Evolutionary conservation across 2,329 filamentous ascomycete species (phyloP), one percentile per base, ranked within the genome.

Genomic region (Pseudopyrenochaeta lycopersici): DNA sequence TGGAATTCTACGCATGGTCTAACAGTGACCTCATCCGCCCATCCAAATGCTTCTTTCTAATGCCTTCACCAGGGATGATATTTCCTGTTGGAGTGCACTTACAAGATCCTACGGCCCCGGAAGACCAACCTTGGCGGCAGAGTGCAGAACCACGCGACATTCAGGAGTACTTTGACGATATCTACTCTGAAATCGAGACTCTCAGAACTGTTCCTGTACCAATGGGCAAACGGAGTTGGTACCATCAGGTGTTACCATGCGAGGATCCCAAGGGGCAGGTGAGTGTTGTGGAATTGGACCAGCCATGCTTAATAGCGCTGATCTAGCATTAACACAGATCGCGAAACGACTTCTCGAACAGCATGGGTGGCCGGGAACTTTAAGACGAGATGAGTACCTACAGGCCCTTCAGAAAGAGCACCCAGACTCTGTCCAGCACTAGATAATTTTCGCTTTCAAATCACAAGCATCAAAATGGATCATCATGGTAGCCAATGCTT

Each of bases 341-440:
- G 40, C 35, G 36, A 36, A 48, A 27, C 23, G 9, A 27, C 23
- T 27, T 27, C 23, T 27, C 9, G 23, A 27, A 27, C 4, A 48
- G 46, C 46, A 41, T 41, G 46, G 46, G 15, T 48, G 36, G 35
- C 46, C 35, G 27, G 46, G 40, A 41, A 23, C 32, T 41, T 48
- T 41, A 3, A 36, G 41, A 23, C 35, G 36, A 12, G 46, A 48
- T 23, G 46, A 3, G 23, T 41, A 48, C 41, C 27, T 48, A n/a
- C 23, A 33, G 46, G 46, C 33, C 27, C 36, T 48, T 36, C 23
- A 48, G 46, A 35, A 35, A 35, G 46, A 27, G n/a, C 23, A 27
- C 4, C 23, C 23, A 9, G 4, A 27, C 9, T 27, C 23, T 9
- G 23, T 9, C 23, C 9, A 27, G 23, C 23, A 9, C 23, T 27